phyloP scores from a whole-genome alignment of 805 yeast genomes.

The Scheffersomyces amazonensis region DNA sequence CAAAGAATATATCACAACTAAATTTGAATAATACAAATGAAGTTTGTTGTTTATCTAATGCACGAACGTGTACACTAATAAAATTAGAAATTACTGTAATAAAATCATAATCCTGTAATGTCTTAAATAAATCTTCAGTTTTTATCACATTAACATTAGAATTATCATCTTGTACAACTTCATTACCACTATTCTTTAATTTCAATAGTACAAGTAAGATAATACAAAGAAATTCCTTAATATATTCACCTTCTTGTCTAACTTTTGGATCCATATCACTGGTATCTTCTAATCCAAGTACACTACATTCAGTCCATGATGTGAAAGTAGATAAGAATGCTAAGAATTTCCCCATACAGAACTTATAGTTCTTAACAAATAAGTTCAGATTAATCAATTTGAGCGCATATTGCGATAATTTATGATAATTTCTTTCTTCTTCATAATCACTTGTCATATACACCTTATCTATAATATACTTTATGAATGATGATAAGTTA shows the following conservation, averaged over 20 bases:
- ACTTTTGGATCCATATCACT: slow-evolving; percentile 8
- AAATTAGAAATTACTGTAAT: slow-evolving; percentile 27
- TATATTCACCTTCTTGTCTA: slow-evolving; percentile 15
- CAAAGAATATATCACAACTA: slow-evolving; percentile 39
- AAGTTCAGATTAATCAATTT: slow-evolving; percentile 35
- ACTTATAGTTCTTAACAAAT: slow-evolving; percentile 31
- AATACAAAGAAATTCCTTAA: slow-evolving; percentile 36
- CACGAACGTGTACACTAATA: slow-evolving; percentile 22
- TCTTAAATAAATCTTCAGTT: slow-evolving; percentile 13
- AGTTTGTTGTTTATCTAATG: slow-evolving; percentile 14
- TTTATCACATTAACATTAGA: slow-evolving; percentile 12
- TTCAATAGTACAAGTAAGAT: slow-evolving; percentile 31
- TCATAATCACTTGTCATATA: slow-evolving; percentile 12
- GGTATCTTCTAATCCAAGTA: not conserved
- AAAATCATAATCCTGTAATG: slow-evolving; percentile 23
- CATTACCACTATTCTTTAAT: slow-evolving; percentile 16
- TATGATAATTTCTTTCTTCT: slow-evolving; percentile 20
- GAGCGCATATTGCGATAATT: slow-evolving; percentile 30
- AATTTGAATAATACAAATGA: slow-evolving; percentile 34
- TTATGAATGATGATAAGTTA: slow-evolving; percentile 32
- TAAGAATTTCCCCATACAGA: slow-evolving; percentile 38
- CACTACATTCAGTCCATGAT: slow-evolving; percentile 3
- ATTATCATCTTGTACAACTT: slow-evolving; percentile 12
- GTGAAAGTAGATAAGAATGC: slow-evolving; percentile 29
- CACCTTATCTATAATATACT: slow-evolving; percentile 30